Evolutionary conservation across 345 rosid genomes (phyloP).

Genomic region (Carallia brachiata): DNA sequence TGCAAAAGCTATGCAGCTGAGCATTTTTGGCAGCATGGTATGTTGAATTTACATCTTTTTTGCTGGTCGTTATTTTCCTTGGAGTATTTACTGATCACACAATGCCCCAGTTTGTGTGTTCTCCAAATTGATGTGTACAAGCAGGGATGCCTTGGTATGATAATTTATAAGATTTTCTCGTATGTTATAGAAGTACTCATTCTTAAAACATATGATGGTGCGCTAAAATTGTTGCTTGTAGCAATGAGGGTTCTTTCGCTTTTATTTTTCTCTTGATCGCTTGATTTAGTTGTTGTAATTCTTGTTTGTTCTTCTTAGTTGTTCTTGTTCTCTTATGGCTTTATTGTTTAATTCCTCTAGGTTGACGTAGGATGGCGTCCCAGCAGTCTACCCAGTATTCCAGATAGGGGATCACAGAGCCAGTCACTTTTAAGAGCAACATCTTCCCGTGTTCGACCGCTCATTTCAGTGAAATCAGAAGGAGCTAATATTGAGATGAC

Average conservation of each 20-base stretch:
- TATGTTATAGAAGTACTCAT: too few relatives aligned
- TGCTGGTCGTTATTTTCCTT: background rate
- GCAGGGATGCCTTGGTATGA: too few relatives aligned
- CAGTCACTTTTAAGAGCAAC: constrained; percentile 37
- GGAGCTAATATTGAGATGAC: constrained; percentile 39
- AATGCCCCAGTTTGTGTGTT: too few relatives aligned
- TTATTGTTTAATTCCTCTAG: constrained; percentile 29
- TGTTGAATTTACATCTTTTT: background rate
- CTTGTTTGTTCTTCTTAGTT: too few relatives aligned
- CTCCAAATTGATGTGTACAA: too few relatives aligned
- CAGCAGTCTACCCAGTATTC: constrained; percentile 35
- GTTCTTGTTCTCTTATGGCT: background rate
- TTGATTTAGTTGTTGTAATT: too few relatives aligned
- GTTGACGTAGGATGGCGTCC: constrained; percentile 41
- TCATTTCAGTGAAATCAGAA: constrained; percentile 55
- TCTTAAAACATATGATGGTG: too few relatives aligned
- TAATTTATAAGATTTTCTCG: too few relatives aligned
- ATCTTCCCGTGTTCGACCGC: constrained; percentile 21
- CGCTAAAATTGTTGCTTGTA: too few relatives aligned
- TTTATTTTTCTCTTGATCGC: too few relatives aligned
- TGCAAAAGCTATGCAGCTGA: constrained; percentile 70
- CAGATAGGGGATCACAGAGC: constrained; percentile 38
- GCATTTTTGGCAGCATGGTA: constrained; percentile 87
- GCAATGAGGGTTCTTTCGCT: too few relatives aligned
- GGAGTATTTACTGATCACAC: too few relatives aligned